Evolutionary conservation across 2,329 filamentous ascomycete species (phyloP).

Genomic region (Lecanicillium sp.): DNA sequence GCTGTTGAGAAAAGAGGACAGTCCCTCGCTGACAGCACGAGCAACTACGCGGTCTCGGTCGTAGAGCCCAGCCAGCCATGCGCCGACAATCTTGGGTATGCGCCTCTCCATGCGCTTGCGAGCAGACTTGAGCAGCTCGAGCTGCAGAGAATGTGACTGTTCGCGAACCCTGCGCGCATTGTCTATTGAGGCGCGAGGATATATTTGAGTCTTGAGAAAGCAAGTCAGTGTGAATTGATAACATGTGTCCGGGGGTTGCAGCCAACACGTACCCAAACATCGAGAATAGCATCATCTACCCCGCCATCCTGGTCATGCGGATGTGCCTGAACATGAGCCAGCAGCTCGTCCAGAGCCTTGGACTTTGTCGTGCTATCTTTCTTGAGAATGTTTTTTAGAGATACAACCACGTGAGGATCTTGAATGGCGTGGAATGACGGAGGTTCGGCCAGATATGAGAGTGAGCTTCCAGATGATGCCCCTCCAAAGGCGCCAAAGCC

Average conservation of each 20-base stretch:
- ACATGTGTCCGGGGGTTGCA: neutral
- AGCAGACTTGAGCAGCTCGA: conserved; percentile 49
- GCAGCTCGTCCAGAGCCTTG: conserved; percentile 81
- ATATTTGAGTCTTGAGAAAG: conserved; percentile 63
- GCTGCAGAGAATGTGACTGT: conserved; percentile 68
- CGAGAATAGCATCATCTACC: conserved; percentile 72
- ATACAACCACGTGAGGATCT: conserved; percentile 74
- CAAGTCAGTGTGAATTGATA: conserved; percentile 1
- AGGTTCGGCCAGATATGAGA: conserved; percentile 84
- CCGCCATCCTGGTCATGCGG: conserved; percentile 48
- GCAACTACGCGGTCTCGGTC: conserved; percentile 74
- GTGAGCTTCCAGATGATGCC: conserved; percentile 33
- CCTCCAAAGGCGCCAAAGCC: conserved; percentile 33
- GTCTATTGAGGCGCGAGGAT: conserved; percentile 85
- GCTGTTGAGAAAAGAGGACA: conserved; percentile 67
- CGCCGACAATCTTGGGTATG: conserved; percentile 67
- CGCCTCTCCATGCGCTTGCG: conserved; percentile 79
- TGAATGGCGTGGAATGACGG: conserved; percentile 71
- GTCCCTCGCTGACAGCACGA: conserved; percentile 67
- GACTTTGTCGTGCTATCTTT: conserved; percentile 88
- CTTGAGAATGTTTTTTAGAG: conserved; percentile 88
- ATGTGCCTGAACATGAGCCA: conserved; percentile 50
- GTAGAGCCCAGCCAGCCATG: conserved; percentile 87
- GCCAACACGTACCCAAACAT: conserved; percentile 62
- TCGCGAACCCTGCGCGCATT: conserved; percentile 82